Conservation (phyloP, 768 basidiomycete species). For the Naganishia kalamii region DNA sequence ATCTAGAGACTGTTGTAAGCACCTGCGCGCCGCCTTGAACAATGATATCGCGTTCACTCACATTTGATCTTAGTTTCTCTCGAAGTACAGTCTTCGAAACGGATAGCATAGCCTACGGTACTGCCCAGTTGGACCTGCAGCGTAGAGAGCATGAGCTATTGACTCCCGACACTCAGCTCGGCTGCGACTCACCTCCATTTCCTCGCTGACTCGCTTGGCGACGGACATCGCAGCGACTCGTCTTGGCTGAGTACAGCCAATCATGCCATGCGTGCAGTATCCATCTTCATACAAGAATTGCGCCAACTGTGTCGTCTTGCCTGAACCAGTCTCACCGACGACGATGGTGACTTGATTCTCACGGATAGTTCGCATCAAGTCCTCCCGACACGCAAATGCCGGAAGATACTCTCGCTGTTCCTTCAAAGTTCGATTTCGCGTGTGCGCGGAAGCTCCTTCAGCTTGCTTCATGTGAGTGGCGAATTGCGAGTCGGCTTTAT, state of each 20-base stretch:
- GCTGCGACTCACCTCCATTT: constrained; percentile 77
- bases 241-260: constrained; percentile 96
- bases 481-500: constrained; percentile 93
- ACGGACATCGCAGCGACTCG: constrained; percentile 99
- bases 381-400: constrained; percentile 93
- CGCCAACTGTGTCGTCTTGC: constrained; percentile 92
- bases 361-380: constrained; percentile 74
- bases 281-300: constrained; percentile 98
- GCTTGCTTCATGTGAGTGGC: constrained; percentile 76
- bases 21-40: neutral
- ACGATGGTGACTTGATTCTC: constrained; percentile 97
- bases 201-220: constrained; percentile 98
- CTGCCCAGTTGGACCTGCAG: constrained; percentile 63
- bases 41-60: constrained; percentile 47
- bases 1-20: constrained; percentile 52
- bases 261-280: constrained; percentile 77
- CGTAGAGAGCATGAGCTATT: too few species aligned
- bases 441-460: constrained; percentile 70
- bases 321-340: constrained; percentile 99
- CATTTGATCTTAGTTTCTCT: constrained; percentile 95
- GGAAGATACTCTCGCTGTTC: constrained; percentile 95
- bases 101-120: constrained; percentile 92
- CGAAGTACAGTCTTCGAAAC: constrained; percentile 95
- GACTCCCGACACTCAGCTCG: neutral
- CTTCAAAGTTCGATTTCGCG: constrained; percentile 73